phyloP scores from a whole-genome alignment of 2,329 filamentous ascomycete species.

The Claviceps capensis region DNA sequence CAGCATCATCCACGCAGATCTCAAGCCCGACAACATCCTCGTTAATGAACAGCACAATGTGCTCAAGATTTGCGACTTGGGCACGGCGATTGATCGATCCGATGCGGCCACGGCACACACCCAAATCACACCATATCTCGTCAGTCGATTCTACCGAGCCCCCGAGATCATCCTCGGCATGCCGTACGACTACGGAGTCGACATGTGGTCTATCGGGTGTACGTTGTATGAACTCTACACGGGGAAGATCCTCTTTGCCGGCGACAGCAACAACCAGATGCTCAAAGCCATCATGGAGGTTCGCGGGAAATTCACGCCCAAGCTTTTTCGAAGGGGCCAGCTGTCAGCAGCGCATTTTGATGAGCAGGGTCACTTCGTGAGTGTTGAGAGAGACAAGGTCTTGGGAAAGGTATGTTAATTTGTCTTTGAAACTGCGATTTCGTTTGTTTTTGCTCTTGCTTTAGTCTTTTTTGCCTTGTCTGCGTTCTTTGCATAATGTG shows the following conservation, averaged over 20 bases:
- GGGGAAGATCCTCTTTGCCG: conserved; percentile 91
- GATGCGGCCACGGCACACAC: conserved; percentile 60
- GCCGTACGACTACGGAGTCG: conserved; percentile 84
- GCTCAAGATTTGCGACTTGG: conserved; percentile 91
- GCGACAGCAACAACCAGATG: conserved; percentile 97
- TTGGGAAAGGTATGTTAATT: conserved; percentile 56
- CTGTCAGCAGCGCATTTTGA: conserved; percentile 72
- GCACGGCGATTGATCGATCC: conserved; percentile 82
- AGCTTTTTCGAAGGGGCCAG: conserved; percentile 72
- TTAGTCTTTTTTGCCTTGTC: conserved; percentile 2
- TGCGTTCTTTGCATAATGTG: too few species aligned
- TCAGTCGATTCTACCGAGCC: conserved; percentile 93
- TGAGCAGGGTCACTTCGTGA: conserved; percentile 69
- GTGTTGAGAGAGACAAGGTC: conserved; percentile 73
- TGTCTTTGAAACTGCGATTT: conserved; percentile 4
- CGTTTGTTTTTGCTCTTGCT: conserved; percentile 8
- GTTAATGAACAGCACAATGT: conserved; percentile 70
- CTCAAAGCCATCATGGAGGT: conserved; percentile 92
- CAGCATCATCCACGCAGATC: conserved; percentile 86
- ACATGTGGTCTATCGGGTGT: conserved; percentile 97
- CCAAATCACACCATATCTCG: conserved; percentile 85
- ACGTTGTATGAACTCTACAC: conserved; percentile 96
- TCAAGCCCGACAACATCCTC: conserved; percentile 96
- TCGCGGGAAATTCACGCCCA: conserved; percentile 79
- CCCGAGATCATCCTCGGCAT: conserved; percentile 97